Base-by-base conservation (phyloP, 257 asterid genomes). In the Coffea canephora region DNA sequence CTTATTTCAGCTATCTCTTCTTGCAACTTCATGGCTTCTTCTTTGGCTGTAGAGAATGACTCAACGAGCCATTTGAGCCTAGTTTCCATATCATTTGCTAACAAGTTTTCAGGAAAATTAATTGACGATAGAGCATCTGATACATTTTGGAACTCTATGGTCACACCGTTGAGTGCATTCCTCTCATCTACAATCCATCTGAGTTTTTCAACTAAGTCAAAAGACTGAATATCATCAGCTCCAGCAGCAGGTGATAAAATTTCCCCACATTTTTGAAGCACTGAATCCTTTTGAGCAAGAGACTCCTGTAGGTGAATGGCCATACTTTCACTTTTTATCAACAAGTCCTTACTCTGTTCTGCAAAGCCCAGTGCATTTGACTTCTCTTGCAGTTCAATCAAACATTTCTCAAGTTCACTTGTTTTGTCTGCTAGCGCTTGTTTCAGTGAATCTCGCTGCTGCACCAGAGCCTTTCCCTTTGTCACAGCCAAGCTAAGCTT, bases 401-500 rank as follows among this genome's bases (percentile, higher is more conserved):
- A 85, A 84, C 81, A 85, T 74, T 83, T 89, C 75, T 91, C 93
- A 85, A 96, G 71, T 85, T 92, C 89, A 39, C 87, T 87, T 7
- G 96, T 88, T 87, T 92, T 96, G 74, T 96, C 98, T 82, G 93
- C 88, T 85, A 96, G 82, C 57, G 86, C 84, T 83, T 92, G 95
- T 87, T 92, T 96, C 83, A 96, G 86, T 6, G 91, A 88, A 81
- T 96, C 99, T 71, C 99, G 88, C 65, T 96, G 91, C 85, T 96
- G 98, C 78, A 96, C 97, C 88, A 94, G 87, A n/a, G 95, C 97
- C 92, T 96, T 96, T 77, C 99, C 99, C 88, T 92, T 96, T 23
- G 97, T 91, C 89, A 94, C 99, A 3, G 99, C 99, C 97, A 94
- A 82, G 90, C 91, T 89, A 77, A 96, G 97, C 93, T 96, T 96